Conservation (phyloP, 352 stramenopile genomes). For the Globisporangium spinosum region DNA sequence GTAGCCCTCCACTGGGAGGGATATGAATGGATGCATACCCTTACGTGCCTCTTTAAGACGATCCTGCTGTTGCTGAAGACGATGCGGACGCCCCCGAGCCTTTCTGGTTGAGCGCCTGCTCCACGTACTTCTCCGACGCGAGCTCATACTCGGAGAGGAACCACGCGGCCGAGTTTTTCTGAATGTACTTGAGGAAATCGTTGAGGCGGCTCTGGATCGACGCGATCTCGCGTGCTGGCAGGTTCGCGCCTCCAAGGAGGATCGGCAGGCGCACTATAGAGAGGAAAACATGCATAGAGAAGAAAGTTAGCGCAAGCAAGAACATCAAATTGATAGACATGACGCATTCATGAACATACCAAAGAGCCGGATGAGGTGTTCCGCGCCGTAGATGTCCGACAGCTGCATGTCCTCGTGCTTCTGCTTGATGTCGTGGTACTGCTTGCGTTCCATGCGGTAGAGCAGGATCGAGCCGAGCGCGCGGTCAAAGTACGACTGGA, state of each 20-base stretch:
- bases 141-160: constrained; percentile 68
- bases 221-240: constrained; percentile 48
- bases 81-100: background rate
- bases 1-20: background rate
- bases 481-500: constrained; percentile 89
- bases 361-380: constrained; percentile 90
- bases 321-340: background rate
- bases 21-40: background rate
- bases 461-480: constrained; percentile 88
- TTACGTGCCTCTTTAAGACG: constrained; percentile 8
- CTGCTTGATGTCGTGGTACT: constrained; percentile 82
- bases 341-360: constrained; percentile 30
- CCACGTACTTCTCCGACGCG: constrained; percentile 50
- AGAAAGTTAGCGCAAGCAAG: background rate
- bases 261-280: constrained; percentile 74
- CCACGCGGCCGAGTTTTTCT: constrained; percentile 69
- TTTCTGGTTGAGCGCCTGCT: constrained; percentile 28
- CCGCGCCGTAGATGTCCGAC: constrained; percentile 90
- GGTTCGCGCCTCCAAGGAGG: constrained; percentile 56
- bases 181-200: constrained; percentile 82
- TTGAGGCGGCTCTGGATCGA: constrained; percentile 75
- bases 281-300: background rate
- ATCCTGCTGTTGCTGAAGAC: constrained; percentile 6
- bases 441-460: constrained; percentile 87
- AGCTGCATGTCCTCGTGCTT: constrained; percentile 55